Percentiles rank a stretch among this genome's conserved stretches.
Evolutionary conservation across 2,329 filamentous ascomycete species (phyloP).

Genomic region (Capronia epimyces): DNA sequence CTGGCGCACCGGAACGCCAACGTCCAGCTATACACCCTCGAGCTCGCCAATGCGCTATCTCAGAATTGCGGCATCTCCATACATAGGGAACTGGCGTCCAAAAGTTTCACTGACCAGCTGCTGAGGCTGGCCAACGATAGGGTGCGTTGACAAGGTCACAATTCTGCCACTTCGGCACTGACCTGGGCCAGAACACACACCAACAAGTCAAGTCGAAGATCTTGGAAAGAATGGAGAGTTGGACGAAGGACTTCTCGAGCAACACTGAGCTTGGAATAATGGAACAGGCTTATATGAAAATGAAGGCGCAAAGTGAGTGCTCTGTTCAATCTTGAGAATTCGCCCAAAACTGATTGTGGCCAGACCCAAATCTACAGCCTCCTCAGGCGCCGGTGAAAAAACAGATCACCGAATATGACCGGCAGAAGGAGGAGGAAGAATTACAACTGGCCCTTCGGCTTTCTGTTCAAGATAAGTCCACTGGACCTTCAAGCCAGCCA

Average conservation of each 20-base stretch:
- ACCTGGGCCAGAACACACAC: conserved; percentile 67
- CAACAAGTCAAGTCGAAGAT: conserved; percentile 97
- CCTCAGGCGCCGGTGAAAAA: conserved; percentile 92
- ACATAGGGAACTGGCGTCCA: conserved; percentile 82
- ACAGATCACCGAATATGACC: conserved; percentile 80
- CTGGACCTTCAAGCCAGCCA: conserved; percentile 35
- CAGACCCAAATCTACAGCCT: conserved; percentile 81
- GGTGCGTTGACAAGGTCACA: conserved; percentile 33
- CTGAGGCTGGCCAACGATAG: conserved; percentile 85
- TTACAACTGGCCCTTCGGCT: conserved; percentile 91
- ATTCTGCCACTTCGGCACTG: conserved; percentile 14
- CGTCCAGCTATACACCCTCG: conserved; percentile 89
- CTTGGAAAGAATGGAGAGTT: conserved; percentile 90
- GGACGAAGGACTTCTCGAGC: conserved; percentile 87
- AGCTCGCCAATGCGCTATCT: conserved; percentile 82
- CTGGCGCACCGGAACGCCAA: conserved; percentile 92
- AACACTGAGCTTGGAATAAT: conserved; percentile 94
- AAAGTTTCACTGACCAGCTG: conserved; percentile 90
- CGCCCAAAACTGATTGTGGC: conserved; percentile 5
- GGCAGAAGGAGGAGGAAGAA: conserved; percentile 94
- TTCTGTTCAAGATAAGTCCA: conserved; percentile 78
- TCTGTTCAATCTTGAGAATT: not conserved
- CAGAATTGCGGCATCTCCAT: conserved; percentile 85
- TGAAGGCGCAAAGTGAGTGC: conserved; percentile 63
- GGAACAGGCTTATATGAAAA: conserved; percentile 84